Evolutionary conservation across 257 asterid species (phyloP), one percentile per base, ranked within the genome.

Genomic region (Solanum infundibuliforme): DNA sequence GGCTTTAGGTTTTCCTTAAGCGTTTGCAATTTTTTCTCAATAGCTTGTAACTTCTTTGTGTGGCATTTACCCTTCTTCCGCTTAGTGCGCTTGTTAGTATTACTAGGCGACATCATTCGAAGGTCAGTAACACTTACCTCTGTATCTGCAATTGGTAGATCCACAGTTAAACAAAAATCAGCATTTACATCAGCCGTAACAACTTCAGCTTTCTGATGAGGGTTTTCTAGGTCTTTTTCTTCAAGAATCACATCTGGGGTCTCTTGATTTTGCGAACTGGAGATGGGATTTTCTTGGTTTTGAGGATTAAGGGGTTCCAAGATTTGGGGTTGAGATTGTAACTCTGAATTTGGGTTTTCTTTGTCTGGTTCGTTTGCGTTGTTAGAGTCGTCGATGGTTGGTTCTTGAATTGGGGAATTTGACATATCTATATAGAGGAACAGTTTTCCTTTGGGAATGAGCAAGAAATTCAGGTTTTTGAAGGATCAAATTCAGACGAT

Each of bases 1-100:
- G 98, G 98, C 31, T 91, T 92, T 91, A 96, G 87, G 12, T 91
- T 91, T 32, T 55, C 88, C 74, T 38, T 39, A 82, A 96, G 94
- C 83, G 90, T 73, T 83, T 84, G 93, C 86, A 91, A 5, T 74
- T 92, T 95, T 84, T 90, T 93, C 77, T 92, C 90, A 87, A 93
- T 91, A 5, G 94, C 95, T 84, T 92, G 95, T 83, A 31, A 92
- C 88, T 89, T 92, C 93, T 89, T 93, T 73, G 52, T n/a, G 60
- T 48, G 85, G 66, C 85, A 87, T 83, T 92, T 90, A 65, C 96
- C 94, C 87, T 93, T 94, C 92, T 93, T 93, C 82, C 94, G 91
- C 91, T 92, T 96, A 77, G 21, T 71, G 20, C 91, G 89, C 23
- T 86, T 76, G 35, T 25, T 86, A 69, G 81, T 58, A 87, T 43